These are phyloP conservation scores for Myxozyma sirexii DNA, from an alignment of 805 yeast species.

Conservation along the genomic window DNA sequence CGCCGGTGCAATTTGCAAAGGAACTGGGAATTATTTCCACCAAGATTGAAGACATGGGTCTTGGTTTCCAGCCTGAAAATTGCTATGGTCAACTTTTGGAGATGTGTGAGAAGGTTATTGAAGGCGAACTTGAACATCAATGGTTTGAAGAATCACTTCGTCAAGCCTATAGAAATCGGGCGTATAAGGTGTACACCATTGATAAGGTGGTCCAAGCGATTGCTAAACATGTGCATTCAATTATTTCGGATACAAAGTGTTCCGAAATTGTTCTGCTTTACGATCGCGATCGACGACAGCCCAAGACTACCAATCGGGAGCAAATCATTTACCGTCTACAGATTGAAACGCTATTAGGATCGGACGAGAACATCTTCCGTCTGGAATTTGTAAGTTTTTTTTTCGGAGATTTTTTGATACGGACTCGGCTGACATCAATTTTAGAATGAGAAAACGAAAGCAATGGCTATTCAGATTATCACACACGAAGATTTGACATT, in stretches of 20 bases:
- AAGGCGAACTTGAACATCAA: conserved; percentile 89
- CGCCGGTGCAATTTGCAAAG: conserved; percentile 65
- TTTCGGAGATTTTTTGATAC: not conserved
- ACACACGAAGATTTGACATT: conserved; percentile 87
- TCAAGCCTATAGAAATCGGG: conserved; percentile 91
- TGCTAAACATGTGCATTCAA: conserved; percentile 83
- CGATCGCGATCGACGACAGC: conserved; percentile 73
- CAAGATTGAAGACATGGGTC: conserved; percentile 79
- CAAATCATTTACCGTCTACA: conserved; percentile 91
- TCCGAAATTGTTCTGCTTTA: conserved; percentile 78
- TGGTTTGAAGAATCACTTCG: conserved; percentile 95
- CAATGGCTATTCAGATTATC: conserved; percentile 75
- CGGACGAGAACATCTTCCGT: conserved; percentile 92
- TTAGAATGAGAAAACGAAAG: conserved; percentile 49
- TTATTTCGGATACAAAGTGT: conserved; percentile 76
- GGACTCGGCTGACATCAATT: not conserved
- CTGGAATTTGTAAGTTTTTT: conserved; percentile 55
- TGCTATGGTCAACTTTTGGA: conserved; percentile 73
- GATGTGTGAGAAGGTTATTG: conserved; percentile 74
- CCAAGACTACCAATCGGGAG: conserved; percentile 72
- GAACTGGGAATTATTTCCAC: conserved; percentile 81
- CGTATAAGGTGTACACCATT: conserved; percentile 87
- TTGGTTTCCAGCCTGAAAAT: conserved; percentile 54
- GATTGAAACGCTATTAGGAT: conserved; percentile 76
- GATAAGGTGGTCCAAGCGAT: conserved; percentile 87